These are phyloP conservation scores for Botrytis aclada DNA, from an alignment of 2,329 filamentous ascomycete species.

Conservation along the genomic window DNA sequence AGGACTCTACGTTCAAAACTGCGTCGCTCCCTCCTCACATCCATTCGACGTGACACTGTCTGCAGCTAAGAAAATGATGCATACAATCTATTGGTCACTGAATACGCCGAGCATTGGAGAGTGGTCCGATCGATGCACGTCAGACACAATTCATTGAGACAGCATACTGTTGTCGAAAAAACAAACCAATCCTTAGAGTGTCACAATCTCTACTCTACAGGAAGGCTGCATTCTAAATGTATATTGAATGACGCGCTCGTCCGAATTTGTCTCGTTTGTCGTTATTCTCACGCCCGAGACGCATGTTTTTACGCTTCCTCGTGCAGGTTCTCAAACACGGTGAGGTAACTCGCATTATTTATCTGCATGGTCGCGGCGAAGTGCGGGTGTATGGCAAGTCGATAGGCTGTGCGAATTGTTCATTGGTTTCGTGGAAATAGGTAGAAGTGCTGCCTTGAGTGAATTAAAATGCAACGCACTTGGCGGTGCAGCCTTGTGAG, in stretches of 20 bases:
- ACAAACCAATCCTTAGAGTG: neutral
- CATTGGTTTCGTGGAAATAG: neutral
- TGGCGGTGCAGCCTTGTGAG: neutral
- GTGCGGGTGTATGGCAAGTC: neutral
- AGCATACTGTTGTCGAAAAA: too few species aligned
- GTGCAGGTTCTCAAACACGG: neutral
- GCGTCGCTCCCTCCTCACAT: neutral
- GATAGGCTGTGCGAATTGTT: too few species aligned
- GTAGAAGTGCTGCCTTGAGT: neutral
- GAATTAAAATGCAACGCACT: neutral
- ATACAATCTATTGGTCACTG: neutral
- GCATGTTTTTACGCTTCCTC: neutral
- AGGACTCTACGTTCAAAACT: neutral
- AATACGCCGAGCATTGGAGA: neutral
- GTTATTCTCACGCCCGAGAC: neutral
- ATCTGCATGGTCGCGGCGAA: neutral
- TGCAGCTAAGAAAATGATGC: neutral
- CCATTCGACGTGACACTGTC: neutral
- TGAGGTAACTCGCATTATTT: neutral
- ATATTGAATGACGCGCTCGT: neutral
- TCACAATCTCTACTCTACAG: neutral
- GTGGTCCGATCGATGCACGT: neutral
- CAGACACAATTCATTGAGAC: neutral
- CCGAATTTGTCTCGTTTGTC: neutral
- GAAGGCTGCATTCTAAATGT: neutral